phyloP scores from a whole-genome alignment of 257 asterid genomes.

The Lycium barbarum region DNA sequence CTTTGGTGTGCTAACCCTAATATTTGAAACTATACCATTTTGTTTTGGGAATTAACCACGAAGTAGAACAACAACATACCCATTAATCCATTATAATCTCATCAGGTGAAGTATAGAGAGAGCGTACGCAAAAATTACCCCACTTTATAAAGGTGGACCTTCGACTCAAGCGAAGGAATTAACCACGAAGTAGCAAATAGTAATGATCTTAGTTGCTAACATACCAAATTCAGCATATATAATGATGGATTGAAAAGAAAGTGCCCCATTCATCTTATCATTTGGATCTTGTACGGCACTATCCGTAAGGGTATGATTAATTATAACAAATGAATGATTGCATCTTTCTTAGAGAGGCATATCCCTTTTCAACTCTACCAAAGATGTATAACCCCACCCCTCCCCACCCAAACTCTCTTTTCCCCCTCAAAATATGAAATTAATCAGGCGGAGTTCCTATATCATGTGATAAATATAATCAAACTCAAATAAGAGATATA shows the following conservation, averaged over 20 bases:
- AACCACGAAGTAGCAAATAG: no score
- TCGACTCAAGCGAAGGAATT: no score
- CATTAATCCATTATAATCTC: no score
- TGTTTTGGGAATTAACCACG: no score
- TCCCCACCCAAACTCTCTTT: no score
- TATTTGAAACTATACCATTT: not conserved
- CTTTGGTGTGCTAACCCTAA: not conserved
- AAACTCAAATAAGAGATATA: not conserved
- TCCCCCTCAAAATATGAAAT: no score
- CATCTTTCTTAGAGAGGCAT: not conserved
- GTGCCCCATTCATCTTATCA: not conserved
- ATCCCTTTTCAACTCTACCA: not conserved
- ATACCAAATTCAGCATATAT: not conserved
- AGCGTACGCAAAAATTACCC: no score
- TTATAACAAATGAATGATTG: not conserved
- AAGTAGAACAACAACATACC: no score
- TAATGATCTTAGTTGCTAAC: not conserved
- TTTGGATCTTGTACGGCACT: not conserved
- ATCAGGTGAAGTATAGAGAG: no score
- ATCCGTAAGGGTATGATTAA: not conserved
- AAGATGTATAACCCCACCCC: not conserved
- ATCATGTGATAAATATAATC: no score
- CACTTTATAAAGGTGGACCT: no score
- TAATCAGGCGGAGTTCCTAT: not conserved
- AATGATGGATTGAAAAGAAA: not conserved